Evolutionary conservation across 805 yeast species (phyloP), one percentile per base, ranked within the genome.

Genomic region (Candida verbasci): DNA sequence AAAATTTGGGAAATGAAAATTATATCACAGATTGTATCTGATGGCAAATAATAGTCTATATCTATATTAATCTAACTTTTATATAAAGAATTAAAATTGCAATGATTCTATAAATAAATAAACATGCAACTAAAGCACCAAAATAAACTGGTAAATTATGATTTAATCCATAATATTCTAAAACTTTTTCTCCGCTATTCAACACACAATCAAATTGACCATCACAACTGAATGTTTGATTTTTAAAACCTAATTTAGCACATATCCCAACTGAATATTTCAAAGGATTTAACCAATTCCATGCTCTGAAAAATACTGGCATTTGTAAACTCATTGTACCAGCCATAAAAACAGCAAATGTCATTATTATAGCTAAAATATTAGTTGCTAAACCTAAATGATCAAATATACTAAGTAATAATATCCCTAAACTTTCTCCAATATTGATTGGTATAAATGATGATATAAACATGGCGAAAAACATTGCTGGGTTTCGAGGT

Each of bases 341-440:
- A 1, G 86, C 83, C 93, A 87, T 83, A 46, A 82, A 76, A 3
- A 83, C 76, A 6, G 91, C 93, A 34, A 86, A 61, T 2, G 86
- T 76, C 36, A 83, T 60, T 18, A 83, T 52, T 7, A 78, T 70
- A 1, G 89, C 75, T 21, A 86, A 76, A 3, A 84, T 59, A 51
- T 82, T 85, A n/a, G 85, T 78, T 0, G 93, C 93, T 50, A 86
- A 74, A 0, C 95, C 95, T 20, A 86, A 73, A 48, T 86, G 86
- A 32, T 65, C 59, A 49, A 86, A 80, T 1, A 84, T 46, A 3
- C 88, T 79, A 50, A 84, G 84, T 41, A 86, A 82, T 32, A 83
- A 69, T 6, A 87, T 82, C 0, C 95, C 96, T 21, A 86, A 62
- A 6, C 89, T 80, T 53, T 87, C 95, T 22, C 96, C 95, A 41